A percentile compares a stretch with the other conserved stretches of the same genome.
These are phyloP conservation scores for Centaurea solstitialis DNA, from an alignment of 129 eudicot genomes.

Conservation along the genomic window DNA sequence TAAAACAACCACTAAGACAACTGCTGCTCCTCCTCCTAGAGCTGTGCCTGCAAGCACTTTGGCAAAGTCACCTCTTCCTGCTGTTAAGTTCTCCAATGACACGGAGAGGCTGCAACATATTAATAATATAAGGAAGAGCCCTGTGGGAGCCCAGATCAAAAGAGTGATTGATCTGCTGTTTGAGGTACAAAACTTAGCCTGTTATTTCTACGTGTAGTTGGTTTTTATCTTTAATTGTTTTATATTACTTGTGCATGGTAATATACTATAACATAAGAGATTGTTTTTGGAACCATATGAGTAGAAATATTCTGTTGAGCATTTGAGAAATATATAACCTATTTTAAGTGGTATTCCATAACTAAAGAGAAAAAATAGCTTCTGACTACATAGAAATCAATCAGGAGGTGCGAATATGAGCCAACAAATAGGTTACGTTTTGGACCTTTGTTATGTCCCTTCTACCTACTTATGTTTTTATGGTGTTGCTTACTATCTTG, in stretches of 20 bases:
- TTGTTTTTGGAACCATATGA: neutral
- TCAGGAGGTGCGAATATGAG: neutral
- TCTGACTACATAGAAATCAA: neutral
- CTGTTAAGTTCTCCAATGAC: constrained; percentile 76
- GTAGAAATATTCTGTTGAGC: neutral
- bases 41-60: constrained; percentile 32
- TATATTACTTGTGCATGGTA: neutral
- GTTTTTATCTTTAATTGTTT: neutral
- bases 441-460: neutral
- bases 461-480: neutral
- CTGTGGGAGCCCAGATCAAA: constrained; percentile 84
- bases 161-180: constrained; percentile 73
- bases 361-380: neutral
- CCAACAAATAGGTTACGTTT: neutral
- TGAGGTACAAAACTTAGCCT: constrained; percentile 48
- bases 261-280: neutral
- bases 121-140: constrained; percentile 75
- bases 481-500: neutral
- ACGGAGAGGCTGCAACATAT: constrained; percentile 84
- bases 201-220: neutral
- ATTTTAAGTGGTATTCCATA: neutral
- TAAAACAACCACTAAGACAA: constrained; percentile 35
- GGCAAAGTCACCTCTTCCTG: constrained; percentile 49
- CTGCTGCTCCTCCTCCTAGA: constrained; percentile 35
- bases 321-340: neutral